Conservation (phyloP, 495 filamentous ascomycete genomes). For the Evansstolkia leycettana region DNA sequence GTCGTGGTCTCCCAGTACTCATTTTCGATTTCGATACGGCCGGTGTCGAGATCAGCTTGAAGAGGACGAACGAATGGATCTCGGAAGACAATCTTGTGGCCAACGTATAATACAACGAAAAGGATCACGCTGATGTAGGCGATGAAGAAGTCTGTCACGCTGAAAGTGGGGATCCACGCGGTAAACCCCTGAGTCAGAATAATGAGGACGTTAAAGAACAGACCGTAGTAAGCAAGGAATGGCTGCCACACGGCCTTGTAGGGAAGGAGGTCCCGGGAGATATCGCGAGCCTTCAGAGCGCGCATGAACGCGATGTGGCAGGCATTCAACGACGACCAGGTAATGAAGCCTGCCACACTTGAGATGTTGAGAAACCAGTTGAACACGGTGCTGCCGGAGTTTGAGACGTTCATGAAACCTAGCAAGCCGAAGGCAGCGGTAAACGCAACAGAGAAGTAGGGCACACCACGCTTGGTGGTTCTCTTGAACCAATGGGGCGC, state of each 20-base stretch:
- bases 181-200: constrained; percentile 61
- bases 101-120: constrained; percentile 43
- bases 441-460: constrained; percentile 37
- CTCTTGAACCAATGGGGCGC: constrained; percentile 44
- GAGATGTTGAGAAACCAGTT: constrained; percentile 49
- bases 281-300: constrained; percentile 43
- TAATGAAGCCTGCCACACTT: constrained; percentile 54
- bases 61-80: constrained; percentile 26
- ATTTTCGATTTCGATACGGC: constrained; percentile 26
- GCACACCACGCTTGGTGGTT: constrained; percentile 38
- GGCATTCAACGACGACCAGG: constrained; percentile 47
- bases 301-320: constrained; percentile 51
- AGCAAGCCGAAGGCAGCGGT: constrained; percentile 39
- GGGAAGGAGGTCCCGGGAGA: constrained; percentile 43
- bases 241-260: constrained; percentile 49
- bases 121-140: constrained; percentile 51
- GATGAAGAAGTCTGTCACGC: constrained; percentile 44
- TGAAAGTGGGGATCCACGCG: constrained; percentile 48
- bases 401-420: constrained; percentile 38
- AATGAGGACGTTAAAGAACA: constrained; percentile 53
- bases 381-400: constrained; percentile 40
- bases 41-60: constrained; percentile 39
- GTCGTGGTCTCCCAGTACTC: constrained; percentile 32
- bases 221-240: constrained; percentile 45
- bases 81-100: constrained; percentile 42